Percentiles rank a stretch among this genome's conserved stretches.
Conservation (phyloP, 768 basidiomycete species). For the Candolleomyces efflorescens region DNA sequence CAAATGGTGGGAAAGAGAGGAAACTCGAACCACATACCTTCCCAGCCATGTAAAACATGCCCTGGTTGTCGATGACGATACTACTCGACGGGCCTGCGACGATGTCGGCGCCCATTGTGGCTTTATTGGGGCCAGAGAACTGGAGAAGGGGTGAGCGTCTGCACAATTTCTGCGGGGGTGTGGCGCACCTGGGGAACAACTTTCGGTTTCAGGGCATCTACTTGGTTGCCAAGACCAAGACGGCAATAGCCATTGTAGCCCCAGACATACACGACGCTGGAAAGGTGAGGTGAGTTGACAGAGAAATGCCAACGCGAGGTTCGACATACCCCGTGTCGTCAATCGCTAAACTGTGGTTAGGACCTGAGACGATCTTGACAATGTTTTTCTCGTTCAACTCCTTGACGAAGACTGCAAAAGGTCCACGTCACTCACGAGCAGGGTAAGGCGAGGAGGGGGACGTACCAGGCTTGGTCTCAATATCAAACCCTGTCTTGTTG, state of each 20-base stretch:
- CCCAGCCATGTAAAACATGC: slow-evolving; percentile 86
- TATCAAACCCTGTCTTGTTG: slow-evolving; percentile 80
- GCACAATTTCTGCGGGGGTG: neutral
- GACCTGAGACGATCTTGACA: slow-evolving; percentile 77
- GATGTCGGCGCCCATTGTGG: slow-evolving; percentile 60
- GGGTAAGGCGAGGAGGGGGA: neutral
- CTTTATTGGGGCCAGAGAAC: slow-evolving; percentile 71
- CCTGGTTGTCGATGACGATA: slow-evolving; percentile 78
- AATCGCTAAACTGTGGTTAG: slow-evolving; percentile 82
- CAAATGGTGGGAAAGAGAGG: neutral
- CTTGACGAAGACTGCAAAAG: slow-evolving; percentile 59
- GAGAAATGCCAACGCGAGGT: neutral
- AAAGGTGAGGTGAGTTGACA: slow-evolving; percentile 1
- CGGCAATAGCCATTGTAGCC: slow-evolving; percentile 91
- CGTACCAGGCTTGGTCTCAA: slow-evolving; percentile 66
- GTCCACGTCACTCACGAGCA: neutral
- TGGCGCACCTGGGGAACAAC: slow-evolving; percentile 67
- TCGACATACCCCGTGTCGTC: slow-evolving; percentile 64
- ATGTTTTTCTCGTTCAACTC: slow-evolving; percentile 77
- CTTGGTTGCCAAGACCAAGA: slow-evolving; percentile 82
- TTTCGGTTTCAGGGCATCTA: slow-evolving; percentile 76
- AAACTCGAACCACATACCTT: slow-evolving; percentile 42
- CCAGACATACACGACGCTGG: slow-evolving; percentile 77
- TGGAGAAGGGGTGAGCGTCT: slow-evolving; percentile 19
- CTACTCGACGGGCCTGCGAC: slow-evolving; percentile 80